Evolutionary conservation across 176 grass and related monocot genomes (phyloP), one percentile per base, ranked within the genome.

Genomic region (Aegilops speltoides): DNA sequence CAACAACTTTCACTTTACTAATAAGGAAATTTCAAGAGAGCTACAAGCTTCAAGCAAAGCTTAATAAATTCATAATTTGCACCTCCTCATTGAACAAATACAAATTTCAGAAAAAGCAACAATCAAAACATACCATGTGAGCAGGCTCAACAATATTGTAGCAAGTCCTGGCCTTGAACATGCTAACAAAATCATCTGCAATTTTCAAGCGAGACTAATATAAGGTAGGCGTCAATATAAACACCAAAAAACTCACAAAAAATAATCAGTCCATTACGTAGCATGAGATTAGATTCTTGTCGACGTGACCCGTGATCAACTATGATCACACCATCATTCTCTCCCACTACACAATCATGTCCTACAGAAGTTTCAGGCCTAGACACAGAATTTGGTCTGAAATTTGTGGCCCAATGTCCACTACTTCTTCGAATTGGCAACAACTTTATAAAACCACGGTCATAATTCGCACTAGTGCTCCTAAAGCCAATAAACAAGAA

Each of bases 271-370:
- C 64, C 28, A 80, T 92, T 90, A 98, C 96, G 86, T 77, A 98
- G 90, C 96, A 98, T 88, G 79, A 92, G 77, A 86, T 98, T 98
- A n/a, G 91, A 98, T 71, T 98, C 91, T 82, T 95, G 84, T 46
- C 91, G 91, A 36, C 96, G 88, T 59, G 96, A 98, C 22, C 96
- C 96, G 40, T 98, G 96, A 36, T 98, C 93, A 0, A 98, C 93
- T 79, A 98, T 95, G 78, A 92, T 79, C 76, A 98, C 88, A 28
- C 81, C 91, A 92, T 92, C 93, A 68, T 92, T 92, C 31, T 92
- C 84, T 24, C 86, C 84, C 50, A 89, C 64, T 20, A 13, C 45
- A 38, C 68, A 78, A 82, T 86, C 68, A 4, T 81, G 77, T 48
- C 77, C 79, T 81, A 37, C 79, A 4, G 72, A 48, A 7, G 33